Conservation (phyloP, 2,329 filamentous ascomycete genomes). For the Ophiocordyceps australis region DNA sequence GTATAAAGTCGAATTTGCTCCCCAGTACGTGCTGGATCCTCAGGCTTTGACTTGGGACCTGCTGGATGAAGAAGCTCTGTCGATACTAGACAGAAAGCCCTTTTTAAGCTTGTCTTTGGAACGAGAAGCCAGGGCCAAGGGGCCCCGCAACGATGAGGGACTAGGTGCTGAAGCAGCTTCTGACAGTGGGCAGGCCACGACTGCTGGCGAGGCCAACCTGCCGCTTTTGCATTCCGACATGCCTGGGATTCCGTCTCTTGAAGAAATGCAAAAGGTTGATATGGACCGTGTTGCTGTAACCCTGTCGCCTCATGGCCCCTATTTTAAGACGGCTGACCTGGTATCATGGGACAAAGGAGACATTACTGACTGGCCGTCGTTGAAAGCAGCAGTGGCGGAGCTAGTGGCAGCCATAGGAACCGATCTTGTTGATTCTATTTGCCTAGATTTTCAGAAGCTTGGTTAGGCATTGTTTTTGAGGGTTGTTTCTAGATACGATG, state of each 20-base stretch:
- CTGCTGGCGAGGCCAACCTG: constrained; percentile 4
- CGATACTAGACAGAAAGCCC: constrained; percentile 30
- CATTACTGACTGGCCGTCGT: constrained; percentile 25
- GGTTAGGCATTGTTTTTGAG: no score
- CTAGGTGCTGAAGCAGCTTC: constrained; percentile 1
- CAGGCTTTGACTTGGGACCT: constrained; percentile 43
- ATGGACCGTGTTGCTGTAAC: constrained; percentile 40
- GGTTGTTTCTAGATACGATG: no score
- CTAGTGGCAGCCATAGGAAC: constrained; percentile 47
- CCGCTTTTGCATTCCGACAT: constrained; percentile 42
- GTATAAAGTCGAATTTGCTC: constrained; percentile 67
- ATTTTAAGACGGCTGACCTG: constrained; percentile 31
- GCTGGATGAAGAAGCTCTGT: constrained; percentile 31
- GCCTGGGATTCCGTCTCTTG: constrained; percentile 43
- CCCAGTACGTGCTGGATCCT: constrained; percentile 57
- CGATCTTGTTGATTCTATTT: constrained; percentile 35
- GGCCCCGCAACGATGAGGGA: not conserved
- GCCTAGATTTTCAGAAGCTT: constrained; percentile 38
- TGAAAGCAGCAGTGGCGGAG: constrained; percentile 49
- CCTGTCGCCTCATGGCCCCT: constrained; percentile 16
- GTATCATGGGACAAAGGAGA: constrained; percentile 37
- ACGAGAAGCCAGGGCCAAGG: constrained; percentile 4
- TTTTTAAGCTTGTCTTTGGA: constrained; percentile 32
- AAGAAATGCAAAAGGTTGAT: constrained; percentile 33
- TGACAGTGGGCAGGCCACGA: not conserved